phyloP scores from a whole-genome alignment of 306 rosid species.

The Morella rubra region DNA sequence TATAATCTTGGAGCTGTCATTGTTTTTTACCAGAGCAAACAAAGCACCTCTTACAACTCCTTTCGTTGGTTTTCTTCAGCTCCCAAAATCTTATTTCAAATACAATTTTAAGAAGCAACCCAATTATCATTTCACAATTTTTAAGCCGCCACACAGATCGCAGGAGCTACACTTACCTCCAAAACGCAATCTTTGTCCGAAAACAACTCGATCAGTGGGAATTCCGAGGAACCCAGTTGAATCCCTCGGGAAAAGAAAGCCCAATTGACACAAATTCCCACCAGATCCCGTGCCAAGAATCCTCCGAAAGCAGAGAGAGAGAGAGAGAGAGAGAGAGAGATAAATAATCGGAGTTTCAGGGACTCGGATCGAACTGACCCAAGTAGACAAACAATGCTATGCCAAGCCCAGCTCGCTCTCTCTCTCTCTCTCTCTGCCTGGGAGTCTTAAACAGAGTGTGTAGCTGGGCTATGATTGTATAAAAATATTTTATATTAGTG shows the following conservation, averaged over 20 bases:
- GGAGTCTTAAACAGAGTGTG: constrained; percentile 19
- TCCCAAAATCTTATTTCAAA: constrained; percentile 15
- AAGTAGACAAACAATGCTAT: not conserved
- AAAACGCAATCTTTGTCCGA: constrained; percentile 26
- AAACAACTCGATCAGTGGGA: constrained; percentile 21
- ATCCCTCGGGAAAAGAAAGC: constrained; percentile 19
- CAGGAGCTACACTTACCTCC: constrained; percentile 35
- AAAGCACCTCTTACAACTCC: not conserved
- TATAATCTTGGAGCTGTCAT: constrained; percentile 13
- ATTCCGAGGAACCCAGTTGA: constrained; percentile 31
- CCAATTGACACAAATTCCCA: constrained; percentile 27
- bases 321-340: constrained; percentile 9
- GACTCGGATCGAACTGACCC: constrained; percentile 5
- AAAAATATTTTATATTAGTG: constrained; percentile 9
- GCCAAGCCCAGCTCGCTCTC: constrained; percentile 21
- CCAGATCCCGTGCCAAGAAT: constrained; percentile 12
- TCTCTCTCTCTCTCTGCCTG: constrained; percentile 23
- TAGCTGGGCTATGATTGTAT: constrained; percentile 52
- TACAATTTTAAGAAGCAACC: not conserved
- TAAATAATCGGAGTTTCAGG: not conserved
- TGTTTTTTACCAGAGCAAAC: constrained; percentile 18
- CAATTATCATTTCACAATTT: constrained; percentile 11
- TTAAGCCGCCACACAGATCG: constrained; percentile 14
- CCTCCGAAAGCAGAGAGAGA: not conserved
- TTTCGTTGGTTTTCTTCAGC: constrained; percentile 14